phyloP scores from a whole-genome alignment of 805 yeast species.

The Sugiyamaella qingdaonensis region DNA sequence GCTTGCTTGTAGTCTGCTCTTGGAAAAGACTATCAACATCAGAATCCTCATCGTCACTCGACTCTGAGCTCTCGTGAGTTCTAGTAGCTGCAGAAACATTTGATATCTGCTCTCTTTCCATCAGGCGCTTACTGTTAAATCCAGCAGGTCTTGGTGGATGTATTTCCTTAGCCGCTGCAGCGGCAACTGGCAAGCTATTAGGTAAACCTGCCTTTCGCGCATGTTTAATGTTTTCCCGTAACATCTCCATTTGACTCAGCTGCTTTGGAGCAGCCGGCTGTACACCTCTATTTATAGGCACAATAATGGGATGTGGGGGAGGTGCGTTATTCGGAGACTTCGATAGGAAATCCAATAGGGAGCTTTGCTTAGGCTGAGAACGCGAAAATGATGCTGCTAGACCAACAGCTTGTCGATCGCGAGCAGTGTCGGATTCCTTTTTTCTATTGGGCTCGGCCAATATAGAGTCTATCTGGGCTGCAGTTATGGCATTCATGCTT shows the following conservation, averaged over 20 bases:
- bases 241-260: slow-evolving; percentile 18
- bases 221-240: slow-evolving; percentile 20
- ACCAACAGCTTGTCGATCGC: background rate
- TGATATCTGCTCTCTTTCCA: background rate
- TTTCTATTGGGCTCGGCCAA: slow-evolving; percentile 7
- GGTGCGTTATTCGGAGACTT: slow-evolving; percentile 10
- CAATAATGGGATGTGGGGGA: slow-evolving; percentile 9
- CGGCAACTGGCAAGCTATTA: background rate
- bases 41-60: slow-evolving; percentile 34
- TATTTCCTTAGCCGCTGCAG: slow-evolving; percentile 20
- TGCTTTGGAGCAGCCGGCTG: slow-evolving; percentile 10
- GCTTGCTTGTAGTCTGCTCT: slow-evolving; percentile 32
- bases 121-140: slow-evolving; percentile 36
- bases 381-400: background rate
- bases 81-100: slow-evolving; percentile 19
- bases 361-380: background rate
- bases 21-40: slow-evolving; percentile 38
- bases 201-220: slow-evolving; percentile 11
- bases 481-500: slow-evolving; percentile 9
- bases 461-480: slow-evolving; percentile 17
- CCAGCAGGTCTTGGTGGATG: slow-evolving; percentile 51
- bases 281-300: slow-evolving; percentile 7
- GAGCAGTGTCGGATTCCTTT: background rate
- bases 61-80: slow-evolving; percentile 20
- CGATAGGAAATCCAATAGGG: slow-evolving; percentile 5